Base-by-base conservation (phyloP, 2,329 filamentous ascomycete species). In the Cladosporium sp. region DNA sequence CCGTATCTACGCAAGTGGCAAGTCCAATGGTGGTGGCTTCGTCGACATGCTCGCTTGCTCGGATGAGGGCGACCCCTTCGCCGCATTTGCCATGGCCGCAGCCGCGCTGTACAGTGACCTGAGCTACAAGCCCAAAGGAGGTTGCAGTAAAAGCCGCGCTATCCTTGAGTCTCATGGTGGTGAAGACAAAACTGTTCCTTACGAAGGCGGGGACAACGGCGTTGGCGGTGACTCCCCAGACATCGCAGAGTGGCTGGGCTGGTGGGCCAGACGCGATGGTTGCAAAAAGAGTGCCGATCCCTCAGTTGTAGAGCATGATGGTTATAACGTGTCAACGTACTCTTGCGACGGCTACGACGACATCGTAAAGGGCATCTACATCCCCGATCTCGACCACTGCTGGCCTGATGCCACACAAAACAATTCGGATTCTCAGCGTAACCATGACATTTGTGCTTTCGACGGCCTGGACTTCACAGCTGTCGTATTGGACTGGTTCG, bases 11-110 rank as follows among this genome's bases (percentile, higher is more conserved):
- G 71, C 71, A 10, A 69, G 70, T 1, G 76, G 75, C 43, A 80
- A 82, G 58, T 80, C 71, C 59, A 80, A 82, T 44, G 79, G 78
- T 5, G 80, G 76, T 2, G 79, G 74, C 10, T 66, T 67, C 45
- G 72, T 73, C 5, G 59, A 71, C 19, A 59, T 71, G 1, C 72
- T 79, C 5, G 76, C 77, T 2, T 80, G 76, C 61, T 63, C 59
- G 4, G 56, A 63, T 40, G 66, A 74, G 34, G 59, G 70, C 2
- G 64, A 65, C 8, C 66, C 71, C 3, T 74, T 80, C 49, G 76
- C 76, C 8, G 77, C 76, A 1, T 79, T 80, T 55, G 76, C 74
- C 1, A 68, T 74, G 7, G 72, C 74, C 7, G 71, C 74, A 1
- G 75, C 73, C 3, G 77, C 74, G 3, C 73, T 71, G 43, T 78